Conservation (phyloP, 768 basidiomycete species). For the Lactarius vividus region DNA sequence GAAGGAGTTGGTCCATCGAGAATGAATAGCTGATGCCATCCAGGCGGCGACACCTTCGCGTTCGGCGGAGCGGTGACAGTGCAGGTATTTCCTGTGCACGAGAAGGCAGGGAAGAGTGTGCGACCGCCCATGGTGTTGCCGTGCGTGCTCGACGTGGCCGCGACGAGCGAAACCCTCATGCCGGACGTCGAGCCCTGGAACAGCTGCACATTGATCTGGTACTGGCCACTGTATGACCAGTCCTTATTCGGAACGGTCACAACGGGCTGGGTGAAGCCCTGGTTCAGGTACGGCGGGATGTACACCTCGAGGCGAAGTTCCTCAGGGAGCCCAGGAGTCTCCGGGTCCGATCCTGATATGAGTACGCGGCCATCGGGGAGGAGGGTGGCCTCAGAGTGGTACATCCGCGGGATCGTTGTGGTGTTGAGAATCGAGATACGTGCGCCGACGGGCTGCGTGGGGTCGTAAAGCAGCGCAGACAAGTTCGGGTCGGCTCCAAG, state of each 20-base stretch:
- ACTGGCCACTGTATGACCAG: conserved; percentile 57
- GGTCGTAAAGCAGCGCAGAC: conserved; percentile 68
- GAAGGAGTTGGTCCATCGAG: conserved; percentile 79
- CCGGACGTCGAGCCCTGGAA: conserved; percentile 41
- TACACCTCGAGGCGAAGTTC: conserved; percentile 81
- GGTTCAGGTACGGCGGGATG: conserved; percentile 79
- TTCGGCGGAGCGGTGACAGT: conserved; percentile 79
- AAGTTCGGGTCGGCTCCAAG: conserved; percentile 62
- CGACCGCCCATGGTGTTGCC: conserved; percentile 75
- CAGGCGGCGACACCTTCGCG: conserved; percentile 63
- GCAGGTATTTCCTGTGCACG: conserved; percentile 65
- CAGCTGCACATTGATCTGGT: conserved; percentile 48
- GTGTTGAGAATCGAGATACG: conserved; percentile 64
- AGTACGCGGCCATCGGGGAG: conserved; percentile 74
- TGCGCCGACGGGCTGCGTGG: conserved; percentile 51
- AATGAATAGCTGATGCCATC: conserved; percentile 74
- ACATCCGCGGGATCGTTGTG: conserved; percentile 72
- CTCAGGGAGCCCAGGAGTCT: conserved; percentile 60
- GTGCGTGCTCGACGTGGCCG: conserved; percentile 74
- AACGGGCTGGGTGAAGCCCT: conserved; percentile 58
- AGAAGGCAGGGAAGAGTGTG: conserved; percentile 70
- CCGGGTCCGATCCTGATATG: conserved; percentile 73
- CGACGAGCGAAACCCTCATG: conserved; percentile 64
- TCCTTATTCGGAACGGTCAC: conserved; percentile 59
- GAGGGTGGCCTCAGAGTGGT: conserved; percentile 75